Conservation (phyloP, 305 asterid species). For the Galium porrigens region DNA sequence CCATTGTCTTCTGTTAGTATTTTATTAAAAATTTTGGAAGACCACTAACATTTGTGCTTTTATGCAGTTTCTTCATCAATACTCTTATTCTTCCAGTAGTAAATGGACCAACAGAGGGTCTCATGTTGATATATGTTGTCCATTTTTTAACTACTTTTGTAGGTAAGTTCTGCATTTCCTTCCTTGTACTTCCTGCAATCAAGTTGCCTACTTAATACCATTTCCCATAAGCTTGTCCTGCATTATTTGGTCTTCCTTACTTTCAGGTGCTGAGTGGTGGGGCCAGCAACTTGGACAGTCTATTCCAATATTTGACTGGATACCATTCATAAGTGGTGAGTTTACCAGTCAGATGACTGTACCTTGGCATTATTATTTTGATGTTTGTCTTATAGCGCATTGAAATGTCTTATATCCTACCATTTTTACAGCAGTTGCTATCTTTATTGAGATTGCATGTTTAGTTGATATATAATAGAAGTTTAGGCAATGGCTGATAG, state of each 20-base stretch:
- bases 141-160: constrained; percentile 75
- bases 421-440: neutral
- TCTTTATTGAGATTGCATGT: neutral
- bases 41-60: constrained; percentile 5
- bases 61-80: constrained; percentile 71
- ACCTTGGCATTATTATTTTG: neutral
- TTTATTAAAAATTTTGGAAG: constrained; percentile 6
- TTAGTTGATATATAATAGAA: neutral
- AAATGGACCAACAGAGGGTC: constrained; percentile 97
- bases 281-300: constrained; percentile 55
- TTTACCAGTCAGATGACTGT: constrained; percentile 8
- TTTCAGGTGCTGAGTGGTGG: constrained; percentile 94
- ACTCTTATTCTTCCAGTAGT: constrained; percentile 79
- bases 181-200: constrained; percentile 9
- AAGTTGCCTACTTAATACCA: neutral
- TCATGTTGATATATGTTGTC: constrained; percentile 66
- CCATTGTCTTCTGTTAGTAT: neutral
- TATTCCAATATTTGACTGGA: constrained; percentile 56
- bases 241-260: constrained; percentile 11
- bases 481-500: neutral
- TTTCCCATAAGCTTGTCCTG: neutral
- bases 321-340: constrained; percentile 64
- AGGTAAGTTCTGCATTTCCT: constrained; percentile 39
- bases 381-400: neutral
- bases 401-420: neutral